Base-by-base conservation (phyloP, 495 filamentous ascomycete species). In the Aspergillus avenaceus region DNA sequence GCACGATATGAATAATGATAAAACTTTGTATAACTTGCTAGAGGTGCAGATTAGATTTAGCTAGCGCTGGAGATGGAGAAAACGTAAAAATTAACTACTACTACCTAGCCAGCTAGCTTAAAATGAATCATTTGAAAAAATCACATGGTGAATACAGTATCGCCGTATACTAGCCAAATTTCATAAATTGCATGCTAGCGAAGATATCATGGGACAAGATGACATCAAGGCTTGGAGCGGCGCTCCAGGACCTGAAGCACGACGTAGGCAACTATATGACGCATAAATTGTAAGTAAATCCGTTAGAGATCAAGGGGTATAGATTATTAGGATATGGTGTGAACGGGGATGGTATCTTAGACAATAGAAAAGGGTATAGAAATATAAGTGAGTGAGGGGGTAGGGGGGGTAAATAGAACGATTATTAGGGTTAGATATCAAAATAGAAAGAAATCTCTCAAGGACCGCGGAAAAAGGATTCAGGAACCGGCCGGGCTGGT, bases 221-320 rank as follows among this genome's bases (percentile, higher is more conserved):
- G 4, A 40, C 11, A 9, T 49, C 45, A 71, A n/a, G 69, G 50
- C 47, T 67, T 71, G 41, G 68, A 60, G 8, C 61, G 62, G 49
- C 63, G 63, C 36, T 69, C 65, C 45, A 72, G 62, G 24, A 63
- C 22, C 41, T 65, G 61, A 5, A 64, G 41, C 8, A 59, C 49
- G 45, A 69, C 4, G 52, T 71, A 71, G 63, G 68, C 68, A 50
- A 71, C 68, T 69, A 36, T 21, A n/a, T 36, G 49, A 38, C 22
- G 50, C 43, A 28, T 23, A 52, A 29, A 31, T 21, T 22, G 50
- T 47, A 56, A 53, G 36, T 48, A 54, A 48, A 53, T 59, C 6
- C 14, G 12, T 19, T 18, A 38, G 8, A 56, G 27, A 56, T 61
- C 56, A 59, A 50, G 51, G 45, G 47, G 37, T 42, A 42, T 41